Base-by-base conservation (phyloP, 768 basidiomycete species). In the Suillus americanus region DNA sequence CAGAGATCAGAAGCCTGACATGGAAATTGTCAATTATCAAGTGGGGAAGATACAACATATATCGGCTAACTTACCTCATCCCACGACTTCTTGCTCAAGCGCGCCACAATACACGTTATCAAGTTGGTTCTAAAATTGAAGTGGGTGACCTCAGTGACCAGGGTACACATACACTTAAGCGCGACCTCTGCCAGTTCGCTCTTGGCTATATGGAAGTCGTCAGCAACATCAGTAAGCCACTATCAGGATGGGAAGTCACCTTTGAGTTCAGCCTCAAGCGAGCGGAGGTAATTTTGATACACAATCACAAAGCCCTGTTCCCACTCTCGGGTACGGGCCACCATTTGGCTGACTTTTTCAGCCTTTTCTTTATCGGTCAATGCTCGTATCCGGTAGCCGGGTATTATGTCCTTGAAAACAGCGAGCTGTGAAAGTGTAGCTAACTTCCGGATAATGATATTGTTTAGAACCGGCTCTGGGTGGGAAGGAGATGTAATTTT, bases 61-160 rank as follows among this genome's bases (percentile, higher is more conserved):
- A 51, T 56, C 55, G 43, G 25, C 55, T 62, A 33, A 75, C 88
- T 73, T 70, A 95, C 97, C 77, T 88, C 82, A 77, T 95, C 91
- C 95, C 96, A 99, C 23, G 90, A 88, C 73, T 85, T 90, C 73
- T 86, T 87, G 74, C 95, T 95, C 55, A 99, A 77, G 16, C 87
- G 86, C 57, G 89, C 87, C 28, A 98, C 87, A 64, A 99, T 81
- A 59, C 90, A 89, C 65, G 88, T 88, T 87, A 97, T 94, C 69
- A 99, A 84, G 79, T 99, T 97, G 68, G 86, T 83, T 53, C 92
- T 87, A 76, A 98, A 99, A 79, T 99, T 99, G 87, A 99, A 99
- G 78, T 99, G 95, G 16, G 94, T 91, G 66, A 89, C 86, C 72
- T 94, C 89, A 23, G 84, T 83, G 30, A 95, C 80, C 51, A 99